Base-by-base conservation (phyloP, 2,329 filamentous ascomycete species). In the Ascochyta koolunga region DNA sequence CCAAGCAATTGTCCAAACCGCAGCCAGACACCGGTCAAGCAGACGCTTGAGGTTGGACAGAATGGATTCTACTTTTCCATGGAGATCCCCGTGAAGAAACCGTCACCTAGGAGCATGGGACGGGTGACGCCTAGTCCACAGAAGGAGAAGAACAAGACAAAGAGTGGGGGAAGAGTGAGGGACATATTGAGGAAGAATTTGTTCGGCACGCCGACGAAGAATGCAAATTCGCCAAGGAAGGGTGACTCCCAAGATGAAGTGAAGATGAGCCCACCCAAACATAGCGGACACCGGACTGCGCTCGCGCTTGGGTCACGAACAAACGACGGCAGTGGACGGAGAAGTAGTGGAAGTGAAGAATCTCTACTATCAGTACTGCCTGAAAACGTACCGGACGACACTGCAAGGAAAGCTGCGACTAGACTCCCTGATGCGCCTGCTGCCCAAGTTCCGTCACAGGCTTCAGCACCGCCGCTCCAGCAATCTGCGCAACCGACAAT, bases 31-130 rank as follows among this genome's bases (percentile, higher is more conserved):
- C 58, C 51, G 5, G 44, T 31, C 10, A 54, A 51, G 43, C 41
- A 50, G 38, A 55, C 37, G 10, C 36, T 67, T 10, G 59, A 67
- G 46, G 50, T 67, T 18, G 59, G 59, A 8, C 56, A 53, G 29
- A 59, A 60, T 42, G 60, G 56, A 0, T 67, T 67, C 37, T 61
- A 65, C 19, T 66, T 65, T 31, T 56, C 58, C 3, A 60, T 57
- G 27, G 64, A 67, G 41, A 43, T 66, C 4, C 54, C 65, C 5
- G 43, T 55, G 25, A 66, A 61, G 52, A 49, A 54, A 13, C 43
- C 44, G 6, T 41, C 43, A 29, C 41, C 56, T 13, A 13, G 45
- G 48, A 15, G 56, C 38, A 19, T 27, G 9, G 11, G 29, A 6
- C 24, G 37, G 18, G 36, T 29, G 32, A 41, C 50, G 9, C 50